A percentile compares a stretch with the other conserved stretches of the same genome.
phyloP scores from a whole-genome alignment of 768 basidiomycete genomes.

The Leccinum disarticulatum region DNA sequence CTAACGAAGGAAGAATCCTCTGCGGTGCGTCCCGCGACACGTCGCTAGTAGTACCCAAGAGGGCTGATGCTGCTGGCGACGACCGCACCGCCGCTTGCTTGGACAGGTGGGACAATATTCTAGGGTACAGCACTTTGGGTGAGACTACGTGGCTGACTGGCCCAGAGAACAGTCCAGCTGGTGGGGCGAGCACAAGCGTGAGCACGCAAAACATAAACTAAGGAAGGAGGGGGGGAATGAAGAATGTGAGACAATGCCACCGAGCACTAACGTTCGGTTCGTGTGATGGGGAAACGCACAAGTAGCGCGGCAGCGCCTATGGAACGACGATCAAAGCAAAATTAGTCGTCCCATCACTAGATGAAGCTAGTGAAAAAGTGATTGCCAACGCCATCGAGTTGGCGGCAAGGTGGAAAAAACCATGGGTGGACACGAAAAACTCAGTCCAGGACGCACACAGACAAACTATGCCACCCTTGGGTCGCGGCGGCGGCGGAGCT shows the following conservation, averaged over 20 bases:
- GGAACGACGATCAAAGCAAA: constrained; percentile 1
- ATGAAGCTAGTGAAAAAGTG: not conserved
- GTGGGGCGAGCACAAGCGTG: not conserved
- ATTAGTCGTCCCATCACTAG: constrained; percentile 1
- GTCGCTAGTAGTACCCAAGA: constrained; percentile 9
- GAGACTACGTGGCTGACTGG: constrained; percentile 73
- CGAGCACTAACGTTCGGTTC: constrained; percentile 64
- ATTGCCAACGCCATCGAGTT: constrained; percentile 83
- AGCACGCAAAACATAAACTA: not conserved
- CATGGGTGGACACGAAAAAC: constrained; percentile 27
- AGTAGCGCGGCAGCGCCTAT: constrained; percentile 64
- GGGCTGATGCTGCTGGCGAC: constrained; percentile 46
- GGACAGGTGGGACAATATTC: constrained; percentile 58
- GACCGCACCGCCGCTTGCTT: constrained; percentile 29
- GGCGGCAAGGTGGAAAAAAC: constrained; percentile 66
- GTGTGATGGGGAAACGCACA: constrained; percentile 42
- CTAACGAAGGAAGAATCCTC: too few relatives aligned
- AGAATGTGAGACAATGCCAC: constrained; percentile 29
- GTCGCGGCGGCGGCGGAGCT: constrained; percentile 46
- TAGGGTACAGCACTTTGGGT: constrained; percentile 72
- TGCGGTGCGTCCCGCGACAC: too few relatives aligned
- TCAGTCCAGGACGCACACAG: constrained; percentile 9
- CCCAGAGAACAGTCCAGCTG: constrained; percentile 80
- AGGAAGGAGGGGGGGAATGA: constrained; percentile 16
- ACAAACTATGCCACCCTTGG: constrained; percentile 50